Conservation (phyloP, 2,329 filamentous ascomycete species). For the Monilinia polystroma region DNA sequence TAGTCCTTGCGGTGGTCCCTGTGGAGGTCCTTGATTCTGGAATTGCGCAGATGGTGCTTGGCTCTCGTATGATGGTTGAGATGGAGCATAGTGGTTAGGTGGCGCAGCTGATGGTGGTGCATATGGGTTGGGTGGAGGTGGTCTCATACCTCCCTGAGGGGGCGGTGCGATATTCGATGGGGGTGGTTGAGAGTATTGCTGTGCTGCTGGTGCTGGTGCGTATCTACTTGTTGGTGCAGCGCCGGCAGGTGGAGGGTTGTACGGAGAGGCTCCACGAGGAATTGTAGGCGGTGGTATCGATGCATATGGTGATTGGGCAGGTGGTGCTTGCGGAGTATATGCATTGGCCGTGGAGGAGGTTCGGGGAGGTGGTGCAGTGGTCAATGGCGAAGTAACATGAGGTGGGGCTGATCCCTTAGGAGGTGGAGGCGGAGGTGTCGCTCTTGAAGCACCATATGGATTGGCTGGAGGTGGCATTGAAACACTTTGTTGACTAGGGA, state of each 20-base stretch:
- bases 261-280: constrained; percentile 77
- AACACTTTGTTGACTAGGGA: constrained; percentile 61
- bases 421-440: constrained; percentile 72
- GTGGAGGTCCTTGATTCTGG: constrained; percentile 45
- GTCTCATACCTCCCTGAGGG: constrained; percentile 44
- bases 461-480: constrained; percentile 57
- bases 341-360: constrained; percentile 59
- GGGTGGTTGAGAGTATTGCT: constrained; percentile 50
- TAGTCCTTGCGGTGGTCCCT: constrained; percentile 49
- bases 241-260: constrained; percentile 73
- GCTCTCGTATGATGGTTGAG: constrained; percentile 54
- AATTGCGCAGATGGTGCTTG: constrained; percentile 44
- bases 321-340: constrained; percentile 60
- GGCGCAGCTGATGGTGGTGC: constrained; percentile 44
- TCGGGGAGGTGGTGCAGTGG: constrained; percentile 48
- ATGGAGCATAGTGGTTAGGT: constrained; percentile 61
- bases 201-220: constrained; percentile 63
- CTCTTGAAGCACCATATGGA: constrained; percentile 57
- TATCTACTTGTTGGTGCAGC: constrained; percentile 74
- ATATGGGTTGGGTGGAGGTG: constrained; percentile 51
- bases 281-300: constrained; percentile 55
- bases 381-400: constrained; percentile 70
- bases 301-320: constrained; percentile 41
- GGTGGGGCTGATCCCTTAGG: constrained; percentile 74
- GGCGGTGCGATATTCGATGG: constrained; percentile 44